Evolutionary conservation across 768 basidiomycete genomes (phyloP), one percentile per base, ranked within the genome.

Genomic region (Trametes cubensis): DNA sequence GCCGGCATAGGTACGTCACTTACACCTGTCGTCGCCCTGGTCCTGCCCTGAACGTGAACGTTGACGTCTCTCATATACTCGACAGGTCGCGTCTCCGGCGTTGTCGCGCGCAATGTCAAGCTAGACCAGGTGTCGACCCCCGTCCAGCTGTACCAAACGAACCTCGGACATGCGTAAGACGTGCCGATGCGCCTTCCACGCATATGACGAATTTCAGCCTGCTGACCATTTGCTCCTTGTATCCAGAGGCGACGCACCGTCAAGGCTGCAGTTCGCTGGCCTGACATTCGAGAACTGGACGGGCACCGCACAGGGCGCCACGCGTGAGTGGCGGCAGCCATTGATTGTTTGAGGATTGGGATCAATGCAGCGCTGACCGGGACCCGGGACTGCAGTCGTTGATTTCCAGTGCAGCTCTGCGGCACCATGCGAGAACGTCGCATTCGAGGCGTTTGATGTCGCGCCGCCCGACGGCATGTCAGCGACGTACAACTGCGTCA

Each of bases 221-320:
- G n/a, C n/a, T n/a, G n/a, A n/a, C n/a, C n/a, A n/a, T n/a, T n/a
- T n/a, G n/a, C n/a, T n/a, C n/a, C n/a, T n/a, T n/a, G n/a, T n/a
- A n/a, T n/a, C n/a, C n/a, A 83, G 83, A n/a, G 79, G 73, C 6
- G 83, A 85, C 69, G 67, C 72, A 18, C 82, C 82, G 7, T 85
- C 84, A 4, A 73, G 69, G 23, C 65, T 83, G 46, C 78, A 76
- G 58, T 83, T 86, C 63, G 75, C 76, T 47, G 74, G 80, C 51
- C 69, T 85, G 21, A 72, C 73, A 25, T 85, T 82, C 62, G 71
- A 72, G 18, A 73, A 80, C 62, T 82, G 81, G 77, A 75, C 69
- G 30, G 83, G 84, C 28, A 84, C 80, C 1, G 75, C 80, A 5
- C 55, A 65, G 52, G 58, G 52, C 18, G 50, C 65, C 34, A 64